These are phyloP conservation scores for Blastobotrys serpentis DNA, from an alignment of 1,139 yeast species.

Conservation along the genomic window DNA sequence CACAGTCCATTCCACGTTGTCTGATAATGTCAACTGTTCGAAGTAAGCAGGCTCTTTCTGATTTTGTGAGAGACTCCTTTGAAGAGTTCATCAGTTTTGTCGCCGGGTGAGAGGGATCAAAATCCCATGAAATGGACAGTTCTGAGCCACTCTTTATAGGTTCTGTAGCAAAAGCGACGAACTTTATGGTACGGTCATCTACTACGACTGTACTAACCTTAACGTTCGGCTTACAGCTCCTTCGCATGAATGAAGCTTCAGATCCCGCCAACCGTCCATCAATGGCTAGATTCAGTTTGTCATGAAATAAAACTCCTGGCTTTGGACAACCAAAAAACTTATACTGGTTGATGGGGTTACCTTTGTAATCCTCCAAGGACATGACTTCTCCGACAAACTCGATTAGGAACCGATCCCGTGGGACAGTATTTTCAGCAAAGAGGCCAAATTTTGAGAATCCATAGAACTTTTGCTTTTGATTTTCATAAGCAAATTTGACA, in stretches of 20 bases:
- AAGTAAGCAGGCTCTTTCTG: constrained; percentile 30
- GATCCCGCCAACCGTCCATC: constrained; percentile 84
- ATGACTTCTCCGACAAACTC: constrained; percentile 77
- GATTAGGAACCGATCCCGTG: constrained; percentile 53
- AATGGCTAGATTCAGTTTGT: constrained; percentile 56
- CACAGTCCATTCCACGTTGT: constrained; percentile 67
- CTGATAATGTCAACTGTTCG: constrained; percentile 26
- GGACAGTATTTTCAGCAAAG: constrained; percentile 42
- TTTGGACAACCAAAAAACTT: constrained; percentile 80
- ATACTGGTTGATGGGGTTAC: constrained; percentile 73
- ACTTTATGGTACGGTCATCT: constrained; percentile 47
- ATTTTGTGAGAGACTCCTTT: constrained; percentile 32
- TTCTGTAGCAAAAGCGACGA: constrained; percentile 58
- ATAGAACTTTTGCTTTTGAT: constrained; percentile 60
- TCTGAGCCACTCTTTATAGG: constrained; percentile 64
- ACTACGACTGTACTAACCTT: constrained; percentile 55
- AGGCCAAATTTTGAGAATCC: constrained; percentile 74
- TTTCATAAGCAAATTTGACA: constrained; percentile 52
- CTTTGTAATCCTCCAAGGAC: constrained; percentile 58
- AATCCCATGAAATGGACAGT: constrained; percentile 79
- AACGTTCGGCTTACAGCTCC: constrained; percentile 75
- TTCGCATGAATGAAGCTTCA: constrained; percentile 68
- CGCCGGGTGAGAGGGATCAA: constrained; percentile 82
- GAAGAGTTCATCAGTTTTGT: constrained; percentile 46
- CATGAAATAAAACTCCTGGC: constrained; percentile 64